Evolutionary conservation across 352 stramenopile genomes (phyloP).

Genomic region (Phytophthora cryptogea): DNA sequence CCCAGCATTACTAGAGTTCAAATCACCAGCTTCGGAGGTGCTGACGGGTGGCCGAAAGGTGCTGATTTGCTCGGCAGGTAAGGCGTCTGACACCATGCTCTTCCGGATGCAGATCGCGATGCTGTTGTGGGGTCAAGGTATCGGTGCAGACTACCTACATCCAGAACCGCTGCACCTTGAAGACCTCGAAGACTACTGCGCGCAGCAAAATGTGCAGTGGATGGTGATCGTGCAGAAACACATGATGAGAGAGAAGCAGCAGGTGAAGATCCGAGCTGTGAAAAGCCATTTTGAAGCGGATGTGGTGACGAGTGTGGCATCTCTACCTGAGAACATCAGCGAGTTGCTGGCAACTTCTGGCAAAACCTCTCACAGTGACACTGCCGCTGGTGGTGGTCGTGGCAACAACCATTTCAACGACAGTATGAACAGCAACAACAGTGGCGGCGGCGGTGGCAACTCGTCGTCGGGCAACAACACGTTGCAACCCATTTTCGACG

Average conservation of each 20-base stretch:
- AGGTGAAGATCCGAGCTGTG: constrained; percentile 80
- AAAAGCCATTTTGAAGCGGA: constrained; percentile 74
- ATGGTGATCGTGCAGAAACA: constrained; percentile 90
- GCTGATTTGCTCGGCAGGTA: constrained; percentile 78
- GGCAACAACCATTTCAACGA: constrained; percentile 35
- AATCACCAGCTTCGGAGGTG: constrained; percentile 38
- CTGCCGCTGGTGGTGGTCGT: constrained; percentile 17
- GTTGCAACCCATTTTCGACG: constrained; percentile 76
- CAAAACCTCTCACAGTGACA: constrained; percentile 27
- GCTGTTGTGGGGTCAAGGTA: constrained; percentile 71
- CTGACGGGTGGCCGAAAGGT: constrained; percentile 55
- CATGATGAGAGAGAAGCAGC: constrained; percentile 83
- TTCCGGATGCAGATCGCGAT: constrained; percentile 82
- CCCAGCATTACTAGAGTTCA: constrained; percentile 37
- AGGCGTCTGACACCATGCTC: constrained; percentile 71
- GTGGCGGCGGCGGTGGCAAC: constrained; percentile 8
- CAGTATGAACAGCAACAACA: constrained; percentile 28
- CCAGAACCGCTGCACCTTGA: constrained; percentile 79
- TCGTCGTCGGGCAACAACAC: constrained; percentile 10
- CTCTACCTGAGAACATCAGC: constrained; percentile 69
- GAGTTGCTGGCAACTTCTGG: constrained; percentile 43
- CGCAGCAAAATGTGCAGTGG: constrained; percentile 73
- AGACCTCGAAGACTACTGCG: constrained; percentile 84
- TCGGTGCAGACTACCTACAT: constrained; percentile 84
- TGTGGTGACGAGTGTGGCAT: constrained; percentile 61